Evolutionary conservation across 75 land plant species (phyloP), one percentile per base, ranked within the genome.

Genomic region (Larix kaempferi): DNA sequence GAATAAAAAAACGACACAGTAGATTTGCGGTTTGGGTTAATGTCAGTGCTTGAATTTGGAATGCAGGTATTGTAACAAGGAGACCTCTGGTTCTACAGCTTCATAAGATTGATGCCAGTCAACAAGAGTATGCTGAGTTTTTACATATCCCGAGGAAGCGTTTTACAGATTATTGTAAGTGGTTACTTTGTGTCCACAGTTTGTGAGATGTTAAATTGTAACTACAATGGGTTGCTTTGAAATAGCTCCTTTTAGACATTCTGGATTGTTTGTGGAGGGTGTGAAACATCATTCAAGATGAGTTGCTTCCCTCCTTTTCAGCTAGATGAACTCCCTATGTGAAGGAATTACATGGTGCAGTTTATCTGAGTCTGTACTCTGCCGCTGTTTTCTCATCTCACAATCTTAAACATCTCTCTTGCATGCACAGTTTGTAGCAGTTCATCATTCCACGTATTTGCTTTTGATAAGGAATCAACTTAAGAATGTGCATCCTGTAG

Each of bases 71-170:
- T 73, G 77, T 80, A 57, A 82, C 84, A 19, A 82, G 84, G 77
- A 82, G 84, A 23, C 84, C 84, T 57, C 84, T 82, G 29, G 84
- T 82, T 15, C 57, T 82, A 75, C 84, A 82, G 55, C 59, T 82
- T 63, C 84, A 82, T 33, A 82, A 80, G 66, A 73, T 78, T 15
- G 83, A 80, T n/a, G 84, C 60, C 26, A 67, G 29, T 37, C 27
- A 63, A 19, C 39, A n/a, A 39, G 84, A 82, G 71, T 82, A 82
- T 62, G 84, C 83, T 15, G 83, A 81, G 81, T 81, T 81, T 66
- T 81, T 81, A 29, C 83, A 81, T 79, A 17, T 56, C 37, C 83
- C 84, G 26, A 82, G 74, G 84, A 82, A 80, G 84, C 62, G 72
- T 22, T 82, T 82, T 55, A 39, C 15, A 25, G 84, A 82, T 21